These are phyloP conservation scores for Dactylellina cionopaga DNA, from an alignment of 2,329 filamentous ascomycete species.

Conservation along the genomic window DNA sequence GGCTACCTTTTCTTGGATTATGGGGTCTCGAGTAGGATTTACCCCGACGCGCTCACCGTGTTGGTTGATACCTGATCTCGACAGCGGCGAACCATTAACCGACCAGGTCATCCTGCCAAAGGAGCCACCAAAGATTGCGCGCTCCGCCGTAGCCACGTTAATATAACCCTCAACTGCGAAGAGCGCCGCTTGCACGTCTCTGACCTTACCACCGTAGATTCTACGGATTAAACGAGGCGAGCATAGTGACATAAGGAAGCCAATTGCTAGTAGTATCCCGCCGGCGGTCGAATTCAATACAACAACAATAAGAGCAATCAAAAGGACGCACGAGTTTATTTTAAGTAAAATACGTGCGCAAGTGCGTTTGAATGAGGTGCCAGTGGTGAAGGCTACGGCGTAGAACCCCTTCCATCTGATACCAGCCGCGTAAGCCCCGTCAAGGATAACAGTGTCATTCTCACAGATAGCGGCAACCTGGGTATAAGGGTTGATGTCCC, in stretches of 20 bases:
- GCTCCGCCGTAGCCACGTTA: slow-evolving; percentile 58
- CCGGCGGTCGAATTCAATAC: background rate
- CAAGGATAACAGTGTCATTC: slow-evolving; percentile 59
- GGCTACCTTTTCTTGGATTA: slow-evolving; percentile 57
- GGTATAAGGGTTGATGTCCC: slow-evolving; percentile 59
- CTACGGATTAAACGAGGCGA: slow-evolving; percentile 56
- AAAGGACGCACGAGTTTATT: background rate
- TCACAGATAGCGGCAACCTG: slow-evolving; percentile 60
- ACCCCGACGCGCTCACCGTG: slow-evolving; percentile 57
- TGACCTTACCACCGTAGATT: slow-evolving; percentile 59
- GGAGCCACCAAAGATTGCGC: slow-evolving; percentile 58
- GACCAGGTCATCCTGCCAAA: slow-evolving; percentile 58
- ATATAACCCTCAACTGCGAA: slow-evolving; percentile 60
- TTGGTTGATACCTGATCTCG: slow-evolving; percentile 56
- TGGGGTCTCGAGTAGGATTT: slow-evolving; percentile 56
- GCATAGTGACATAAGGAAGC: slow-evolving; percentile 50
- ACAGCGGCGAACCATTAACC: slow-evolving; percentile 58
- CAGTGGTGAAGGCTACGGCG: slow-evolving; percentile 22
- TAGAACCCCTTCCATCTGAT: slow-evolving; percentile 60
- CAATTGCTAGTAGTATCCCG: background rate
- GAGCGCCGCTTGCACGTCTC: slow-evolving; percentile 57
- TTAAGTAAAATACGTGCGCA: background rate
- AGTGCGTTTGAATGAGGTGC: background rate
- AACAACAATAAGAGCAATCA: background rate
- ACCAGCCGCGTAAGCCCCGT: slow-evolving; percentile 58